phyloP scores from a whole-genome alignment of 306 rosid genomes.

The Cotoneaster glaucophyllus region DNA sequence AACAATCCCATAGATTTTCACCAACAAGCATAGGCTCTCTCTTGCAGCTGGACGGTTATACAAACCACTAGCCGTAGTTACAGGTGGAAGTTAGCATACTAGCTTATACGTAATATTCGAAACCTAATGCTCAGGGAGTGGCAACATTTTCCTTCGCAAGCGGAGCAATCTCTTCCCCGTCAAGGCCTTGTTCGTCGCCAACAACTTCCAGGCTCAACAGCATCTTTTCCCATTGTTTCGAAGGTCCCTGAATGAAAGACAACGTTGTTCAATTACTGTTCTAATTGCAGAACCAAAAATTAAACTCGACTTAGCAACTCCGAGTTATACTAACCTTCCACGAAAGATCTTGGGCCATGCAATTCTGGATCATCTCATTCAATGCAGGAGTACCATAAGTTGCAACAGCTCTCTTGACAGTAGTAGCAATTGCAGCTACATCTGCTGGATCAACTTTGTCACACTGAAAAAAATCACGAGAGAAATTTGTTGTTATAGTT shows the following conservation, averaged over 20 bases:
- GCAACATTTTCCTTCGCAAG: conserved; percentile 72
- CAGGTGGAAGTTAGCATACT: neutral
- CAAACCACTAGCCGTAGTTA: neutral
- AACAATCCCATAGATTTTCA: neutral
- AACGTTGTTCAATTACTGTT: neutral
- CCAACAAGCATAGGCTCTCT: conserved; percentile 1
- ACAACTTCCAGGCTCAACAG: conserved; percentile 62
- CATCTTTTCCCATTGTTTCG: conserved; percentile 68
- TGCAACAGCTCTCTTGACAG: conserved; percentile 28
- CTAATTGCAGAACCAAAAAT: neutral
- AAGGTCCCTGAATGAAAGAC: conserved; percentile 57
- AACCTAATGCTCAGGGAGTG: conserved; percentile 45
- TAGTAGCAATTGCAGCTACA: conserved; percentile 23
- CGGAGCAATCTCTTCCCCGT: conserved; percentile 79
- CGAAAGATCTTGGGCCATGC: conserved; percentile 48
- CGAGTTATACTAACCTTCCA: conserved; percentile 32
- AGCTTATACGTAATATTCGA: neutral
- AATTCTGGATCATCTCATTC: conserved; percentile 36
- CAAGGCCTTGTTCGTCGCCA: conserved; percentile 53
- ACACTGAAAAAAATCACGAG: conserved; percentile 22
- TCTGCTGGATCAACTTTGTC: conserved; percentile 38
- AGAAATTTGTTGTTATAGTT: neutral
- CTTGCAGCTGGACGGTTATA: neutral
- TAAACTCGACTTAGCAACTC: neutral
- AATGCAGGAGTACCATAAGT: conserved; percentile 22